phyloP scores from a whole-genome alignment of 2,329 filamentous ascomycete genomes.

The Fusarium humuli region DNA sequence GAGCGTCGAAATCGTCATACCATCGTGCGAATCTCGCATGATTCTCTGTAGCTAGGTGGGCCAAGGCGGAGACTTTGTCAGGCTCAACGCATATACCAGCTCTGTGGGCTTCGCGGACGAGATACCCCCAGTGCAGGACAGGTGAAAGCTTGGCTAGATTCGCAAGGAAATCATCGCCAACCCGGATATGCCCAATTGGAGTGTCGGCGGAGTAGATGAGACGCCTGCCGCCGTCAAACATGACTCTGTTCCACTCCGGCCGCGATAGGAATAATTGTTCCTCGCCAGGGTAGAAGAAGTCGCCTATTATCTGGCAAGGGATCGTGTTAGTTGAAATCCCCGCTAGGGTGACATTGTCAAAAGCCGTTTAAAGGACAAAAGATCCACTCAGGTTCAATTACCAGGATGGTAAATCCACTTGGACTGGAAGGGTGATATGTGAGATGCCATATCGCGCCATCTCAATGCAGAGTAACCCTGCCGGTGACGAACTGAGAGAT shows the following conservation, averaged over 20 bases:
- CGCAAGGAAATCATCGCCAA: slow-evolving; percentile 51
- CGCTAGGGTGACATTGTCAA: slow-evolving; percentile 40
- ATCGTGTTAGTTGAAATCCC: slow-evolving; percentile 38
- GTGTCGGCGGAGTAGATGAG: slow-evolving; percentile 44
- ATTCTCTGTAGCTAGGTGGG: slow-evolving; percentile 44
- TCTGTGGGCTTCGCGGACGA: slow-evolving; percentile 48
- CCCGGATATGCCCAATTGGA: slow-evolving; percentile 38
- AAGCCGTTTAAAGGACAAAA: slow-evolving; percentile 31
- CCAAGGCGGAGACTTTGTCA: slow-evolving; percentile 47
- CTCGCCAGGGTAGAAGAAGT: slow-evolving; percentile 52
- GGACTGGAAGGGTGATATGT: slow-evolving; percentile 40
- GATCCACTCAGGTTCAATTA: slow-evolving; percentile 36
- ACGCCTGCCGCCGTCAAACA: slow-evolving; percentile 43
- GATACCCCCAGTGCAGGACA: slow-evolving; percentile 50
- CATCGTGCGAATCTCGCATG: slow-evolving; percentile 50
- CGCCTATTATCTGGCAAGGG: slow-evolving; percentile 52
- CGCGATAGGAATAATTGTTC: slow-evolving; percentile 53
- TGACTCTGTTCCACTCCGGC: slow-evolving; percentile 53
- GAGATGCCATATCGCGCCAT: slow-evolving; percentile 46
- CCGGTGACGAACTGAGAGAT: slow-evolving; percentile 32
- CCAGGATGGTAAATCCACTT: slow-evolving; percentile 41
- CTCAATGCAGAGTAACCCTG: slow-evolving; percentile 43
- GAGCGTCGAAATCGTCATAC: slow-evolving; percentile 47
- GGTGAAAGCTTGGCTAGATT: slow-evolving; percentile 51
- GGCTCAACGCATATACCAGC: slow-evolving; percentile 47